Base-by-base conservation (phyloP, 768 basidiomycete species). In the Phaffia tasmanica region DNA sequence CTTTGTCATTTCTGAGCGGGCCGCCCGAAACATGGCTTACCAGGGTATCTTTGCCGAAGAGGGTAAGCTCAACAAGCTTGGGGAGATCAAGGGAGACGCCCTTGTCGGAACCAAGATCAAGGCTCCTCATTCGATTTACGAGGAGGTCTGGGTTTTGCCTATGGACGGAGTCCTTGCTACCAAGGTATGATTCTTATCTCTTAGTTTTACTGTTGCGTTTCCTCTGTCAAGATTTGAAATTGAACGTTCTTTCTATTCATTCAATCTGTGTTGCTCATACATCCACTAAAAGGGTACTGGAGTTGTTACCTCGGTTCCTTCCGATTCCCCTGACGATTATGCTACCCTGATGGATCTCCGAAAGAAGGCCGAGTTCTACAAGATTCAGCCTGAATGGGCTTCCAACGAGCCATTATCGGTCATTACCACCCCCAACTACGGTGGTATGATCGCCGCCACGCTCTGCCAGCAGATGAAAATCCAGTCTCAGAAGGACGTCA, bases 101-200 rank as follows among this genome's bases (percentile, higher is more conserved):
- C 79, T 98, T 49, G 79, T 98, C 64, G 95, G 95, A 3, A 87
- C 92, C 25, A 89, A 84, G 73, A 85, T 98, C 77, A 85, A 85
- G 69, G 93, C 94, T 1, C 92, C 94, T 0, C 85, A 88, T 70
- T 83, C 85, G 27, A 72, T 91, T 60, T 82, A 86, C 75, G 83
- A 87, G 0, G 86, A 94, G 77, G 88, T 97, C 30, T 92, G 92
- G 73, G 89, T 99, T 56, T 78, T 99, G 65, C 95, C 95, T n/a
- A 99, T 99, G 95, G 95, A 99, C 71, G 88, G 86, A 71, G 91
- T 98, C 62, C 81, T 94, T 57, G 83, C 91, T n/a, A 93, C 89
- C 69, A 98, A 98, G 81, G 88, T 83, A 62, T 23, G 79, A 67
- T 32, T 42, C 58, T 68, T 21, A 68, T 35, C 19, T 25, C 16